Conservation (phyloP, 176 grass and related monocot genomes). For the Stipa capillata region DNA sequence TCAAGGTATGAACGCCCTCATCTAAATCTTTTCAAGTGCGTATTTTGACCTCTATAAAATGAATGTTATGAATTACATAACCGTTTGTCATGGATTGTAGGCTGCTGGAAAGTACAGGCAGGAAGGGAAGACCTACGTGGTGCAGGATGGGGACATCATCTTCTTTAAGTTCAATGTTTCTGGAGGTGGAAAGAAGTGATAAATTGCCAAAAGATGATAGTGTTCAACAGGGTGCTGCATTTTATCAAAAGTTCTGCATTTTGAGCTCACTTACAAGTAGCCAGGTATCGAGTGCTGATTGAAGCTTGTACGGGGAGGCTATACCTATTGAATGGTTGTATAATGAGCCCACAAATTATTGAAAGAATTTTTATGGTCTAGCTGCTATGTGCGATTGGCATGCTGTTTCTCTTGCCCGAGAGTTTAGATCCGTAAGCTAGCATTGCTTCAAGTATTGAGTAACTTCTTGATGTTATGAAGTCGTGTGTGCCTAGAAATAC, state of each 20-base stretch:
- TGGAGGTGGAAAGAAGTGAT: constrained; percentile 93
- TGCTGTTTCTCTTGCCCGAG: background rate
- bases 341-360: background rate
- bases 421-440: too few relatives aligned
- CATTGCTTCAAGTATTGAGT: too few relatives aligned
- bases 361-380: background rate
- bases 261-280: constrained; percentile 1
- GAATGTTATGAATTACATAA: background rate
- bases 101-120: constrained; percentile 93
- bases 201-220: background rate
- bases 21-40: background rate
- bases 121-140: constrained; percentile 97
- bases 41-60: background rate
- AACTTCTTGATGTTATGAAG: too few relatives aligned
- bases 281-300: background rate
- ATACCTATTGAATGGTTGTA: constrained; percentile 16
- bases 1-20: constrained; percentile 43
- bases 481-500: too few relatives aligned
- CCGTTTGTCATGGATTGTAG: constrained; percentile 8
- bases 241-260: background rate
- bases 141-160: constrained; percentile 90
- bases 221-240: background rate
- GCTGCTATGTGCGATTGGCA: background rate
- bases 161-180: constrained; percentile 99
- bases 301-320: background rate